Base-by-base conservation (phyloP, 1,284 basidiomycete genomes). In the Sanghuangporus sanghuang region DNA sequence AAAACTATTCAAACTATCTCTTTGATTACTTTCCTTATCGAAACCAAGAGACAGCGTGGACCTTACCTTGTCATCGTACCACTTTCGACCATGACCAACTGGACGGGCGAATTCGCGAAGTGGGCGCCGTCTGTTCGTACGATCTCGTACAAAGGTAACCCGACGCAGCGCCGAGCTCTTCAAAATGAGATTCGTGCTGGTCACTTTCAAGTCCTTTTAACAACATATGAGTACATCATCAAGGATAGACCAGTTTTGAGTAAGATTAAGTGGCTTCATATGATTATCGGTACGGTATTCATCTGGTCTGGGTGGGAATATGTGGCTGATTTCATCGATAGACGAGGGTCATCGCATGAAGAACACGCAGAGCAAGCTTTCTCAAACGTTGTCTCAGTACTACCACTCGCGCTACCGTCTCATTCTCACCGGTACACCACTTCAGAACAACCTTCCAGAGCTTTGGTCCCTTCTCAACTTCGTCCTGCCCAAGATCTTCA, bases 271-370 rank as follows among this genome's bases (percentile, higher is more conserved):
- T 99, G 97, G 97, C 79, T 98, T 21, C 96, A 97, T 75, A 97
- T 98, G 90, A 98, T 99, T 74, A 97, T 99, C 69, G 90, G 90
- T 90, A 64, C 63, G 85, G 74, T 60, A 35, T 57, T 61, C 64
- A 42, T 48, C 50, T 46, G 62, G 62, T 48, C 16, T 40, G 35
- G 18, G 21, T 11, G 56, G 46, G 53, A 16, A 7, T 48, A 46
- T 39, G 57, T 61, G 67, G 50, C 67, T 58, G 23, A 49, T 27
- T 59, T 4, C 39, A 12, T 35, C 3, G 16, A 72, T 76, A 81
- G 97, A 99, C 74, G 97, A 99, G 82, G 97, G 97, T 73, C 97
- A 99, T 77, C 91, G 97, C 73, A 96, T 99, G 95, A 99, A 99
- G 82, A 99, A 99, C 75, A 96, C 96, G 0, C 93, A 98, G 76